A percentile compares a stretch with the other conserved stretches of the same genome.
Evolutionary conservation across 345 rosid species (phyloP).

Genomic region (Dipteronia dyeriana): DNA sequence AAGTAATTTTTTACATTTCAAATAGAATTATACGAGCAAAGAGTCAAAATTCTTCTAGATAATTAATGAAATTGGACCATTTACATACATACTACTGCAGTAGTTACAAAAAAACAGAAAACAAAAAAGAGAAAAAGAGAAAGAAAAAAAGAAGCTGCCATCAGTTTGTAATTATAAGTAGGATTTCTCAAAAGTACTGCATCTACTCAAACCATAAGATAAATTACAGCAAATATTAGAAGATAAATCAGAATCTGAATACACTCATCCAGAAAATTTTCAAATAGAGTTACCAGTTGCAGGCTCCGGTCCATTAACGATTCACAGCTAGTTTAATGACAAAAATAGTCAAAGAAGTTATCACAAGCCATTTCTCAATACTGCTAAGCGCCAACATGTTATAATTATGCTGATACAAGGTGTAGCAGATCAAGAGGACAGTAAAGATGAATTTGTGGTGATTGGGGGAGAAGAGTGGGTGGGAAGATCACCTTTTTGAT

Average conservation of each 20-base stretch:
- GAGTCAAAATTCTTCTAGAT: neutral
- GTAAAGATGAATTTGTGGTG: neutral
- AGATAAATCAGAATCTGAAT: neutral
- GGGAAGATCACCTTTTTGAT: slow-evolving; percentile 61
- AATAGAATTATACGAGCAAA: neutral
- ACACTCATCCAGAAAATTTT: neutral
- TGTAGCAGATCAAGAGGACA: slow-evolving; percentile 3
- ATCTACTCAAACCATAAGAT: neutral
- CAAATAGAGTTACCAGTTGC: neutral
- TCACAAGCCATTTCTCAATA: slow-evolving; percentile 3
- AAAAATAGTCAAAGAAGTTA: neutral
- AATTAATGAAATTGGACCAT: too few relatives aligned
- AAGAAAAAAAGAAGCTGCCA: neutral
- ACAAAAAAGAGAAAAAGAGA: neutral
- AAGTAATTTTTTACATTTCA: neutral
- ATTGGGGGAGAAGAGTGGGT: neutral
- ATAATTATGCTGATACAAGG: slow-evolving; percentile 14
- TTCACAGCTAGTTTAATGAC: neutral
- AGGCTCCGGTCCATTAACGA: neutral
- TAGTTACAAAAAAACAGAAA: too few relatives aligned
- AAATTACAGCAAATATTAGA: neutral
- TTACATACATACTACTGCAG: too few relatives aligned
- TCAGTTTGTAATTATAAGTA: neutral
- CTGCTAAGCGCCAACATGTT: slow-evolving; percentile 8
- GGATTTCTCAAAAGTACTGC: neutral